Conservation (phyloP, 257 asterid species). For the Ligustrum vulgare region DNA sequence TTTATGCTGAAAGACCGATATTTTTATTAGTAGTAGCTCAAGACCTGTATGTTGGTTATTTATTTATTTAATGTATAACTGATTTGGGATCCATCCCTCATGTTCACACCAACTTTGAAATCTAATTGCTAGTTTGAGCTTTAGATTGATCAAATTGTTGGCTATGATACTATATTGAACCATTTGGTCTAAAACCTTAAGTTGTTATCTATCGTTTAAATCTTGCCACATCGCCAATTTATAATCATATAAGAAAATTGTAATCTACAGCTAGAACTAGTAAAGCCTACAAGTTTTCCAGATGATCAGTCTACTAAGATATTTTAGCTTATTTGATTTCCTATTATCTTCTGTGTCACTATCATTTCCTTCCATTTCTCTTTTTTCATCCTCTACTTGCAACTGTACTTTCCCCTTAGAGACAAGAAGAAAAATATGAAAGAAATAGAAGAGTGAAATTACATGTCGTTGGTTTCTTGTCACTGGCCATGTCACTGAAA, state of each 20-base stretch:
- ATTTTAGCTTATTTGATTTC: not conserved
- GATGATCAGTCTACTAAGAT: not conserved
- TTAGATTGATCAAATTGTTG: not conserved
- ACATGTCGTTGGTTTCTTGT: not conserved
- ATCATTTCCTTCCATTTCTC: not conserved
- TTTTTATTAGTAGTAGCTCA: not conserved
- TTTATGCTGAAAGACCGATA: too few species aligned
- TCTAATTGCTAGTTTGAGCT: not conserved
- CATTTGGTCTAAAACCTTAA: not conserved
- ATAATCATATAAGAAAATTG: not conserved
- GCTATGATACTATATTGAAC: not conserved
- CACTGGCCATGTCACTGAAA: not conserved
- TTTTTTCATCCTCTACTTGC: not conserved
- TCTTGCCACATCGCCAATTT: not conserved
- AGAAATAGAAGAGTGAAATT: not conserved
- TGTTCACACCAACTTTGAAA: too few species aligned
- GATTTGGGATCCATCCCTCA: not conserved
- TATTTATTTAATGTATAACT: too few species aligned
- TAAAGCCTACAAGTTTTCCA: not conserved
- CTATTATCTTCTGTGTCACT: not conserved
- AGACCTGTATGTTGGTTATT: not conserved
- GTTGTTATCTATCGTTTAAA: not conserved
- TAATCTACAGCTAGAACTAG: not conserved
- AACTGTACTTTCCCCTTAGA: not conserved
- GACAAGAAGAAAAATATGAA: not conserved